Base-by-base conservation (phyloP, 768 basidiomycete genomes). In the Collybiopsis luxurians region DNA sequence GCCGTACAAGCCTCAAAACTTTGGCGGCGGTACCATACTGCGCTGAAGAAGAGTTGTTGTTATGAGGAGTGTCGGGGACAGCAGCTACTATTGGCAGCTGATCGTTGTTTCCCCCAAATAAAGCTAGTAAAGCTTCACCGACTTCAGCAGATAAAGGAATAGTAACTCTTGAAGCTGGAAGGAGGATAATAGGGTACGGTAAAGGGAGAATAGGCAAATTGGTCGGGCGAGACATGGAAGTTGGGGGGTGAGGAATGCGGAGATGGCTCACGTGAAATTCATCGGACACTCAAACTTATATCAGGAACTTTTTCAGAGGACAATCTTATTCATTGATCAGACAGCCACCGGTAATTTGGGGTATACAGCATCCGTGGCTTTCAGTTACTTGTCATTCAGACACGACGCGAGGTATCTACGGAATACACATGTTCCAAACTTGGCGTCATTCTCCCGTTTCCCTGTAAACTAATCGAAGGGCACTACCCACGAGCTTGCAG, bases 1-100 rank as follows among this genome's bases (percentile, higher is more conserved):
- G 85, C 21, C 83, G 80, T 39, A 86, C 82, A 48, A 93, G 76
- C 11, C 89, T 82, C 5, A 87, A 73, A 40, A 93, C 79, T 30
- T 87, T 83, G 10, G 90, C 87, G 10, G 87, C 83, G 9, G 85
- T 84, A 0, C 86, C 90, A 76, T 81, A 86, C 40, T 82, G 79
- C 31, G 83, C 72, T 10, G 77, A 65, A 13, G 64, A 57, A n/a
- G 67, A 60, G 7, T 63, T 65, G n/a, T 59, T 53, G n/a, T 60
- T 58, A 3, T 68, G 39, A 49, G 70, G 64, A 48, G 75, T 72
- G 15, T 81, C 67, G 0, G 89, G 88, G 11, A 89, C 75, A 6
- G 83, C 88, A 1, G 87, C 90, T 50, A 92, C 73, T 54, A 89
- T 72, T 2, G 87, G 87, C 26, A 90, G 82, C 2, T 81, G 71